Evolutionary conservation across 2,329 filamentous ascomycete genomes (phyloP), one percentile per base, ranked within the genome.

Genomic region (Didymella lethalis): DNA sequence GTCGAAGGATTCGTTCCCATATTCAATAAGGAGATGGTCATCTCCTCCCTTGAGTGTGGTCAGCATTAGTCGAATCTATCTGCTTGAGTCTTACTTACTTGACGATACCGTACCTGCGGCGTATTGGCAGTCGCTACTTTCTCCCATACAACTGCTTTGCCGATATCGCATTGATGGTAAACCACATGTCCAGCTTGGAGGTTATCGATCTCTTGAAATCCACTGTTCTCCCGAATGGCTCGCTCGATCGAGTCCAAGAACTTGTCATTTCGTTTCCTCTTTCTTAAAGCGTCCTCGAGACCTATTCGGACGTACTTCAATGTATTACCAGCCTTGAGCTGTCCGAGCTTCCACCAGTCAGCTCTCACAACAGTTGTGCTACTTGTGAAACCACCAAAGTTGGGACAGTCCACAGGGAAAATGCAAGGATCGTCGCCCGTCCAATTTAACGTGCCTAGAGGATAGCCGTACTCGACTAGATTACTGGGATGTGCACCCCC

Each of bases 401-500:
- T 85, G 0, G 86, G 86, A 49, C 81, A 81, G 66, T 88, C 86
- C 5, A 84, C 78, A 0, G 85, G 81, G 48, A 88, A 86, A 18
- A 88, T 82, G n/a, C 84, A 84, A 2, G 84, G 82, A 34, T 85
- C 84, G 57, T 88, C 85, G 4, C 86, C 86, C 0, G 85, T 87
- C 82, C 83, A 89, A 62, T 87, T 88, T 26, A 88, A 65, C 0
- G 82, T 81, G 0, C 85, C 85, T 1, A 85, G 69, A 0, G 84
- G 83, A 67, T 88, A 89, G 2, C 86, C 85, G 63, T 88, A 75
- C 54, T 77, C 74, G 25, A 75, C 67, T 16, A 85, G 66, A 61
- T 88, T 87, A 32, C 79, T 83, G 0, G 87, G 87, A 70, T 90
- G 87, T 0, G 84, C 81, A 11, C 87, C 87, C 7, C 86, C 87